These are phyloP conservation scores for Spencermartinsiella ligniputridi DNA, from an alignment of 1,139 yeast genomes.

Conservation along the genomic window DNA sequence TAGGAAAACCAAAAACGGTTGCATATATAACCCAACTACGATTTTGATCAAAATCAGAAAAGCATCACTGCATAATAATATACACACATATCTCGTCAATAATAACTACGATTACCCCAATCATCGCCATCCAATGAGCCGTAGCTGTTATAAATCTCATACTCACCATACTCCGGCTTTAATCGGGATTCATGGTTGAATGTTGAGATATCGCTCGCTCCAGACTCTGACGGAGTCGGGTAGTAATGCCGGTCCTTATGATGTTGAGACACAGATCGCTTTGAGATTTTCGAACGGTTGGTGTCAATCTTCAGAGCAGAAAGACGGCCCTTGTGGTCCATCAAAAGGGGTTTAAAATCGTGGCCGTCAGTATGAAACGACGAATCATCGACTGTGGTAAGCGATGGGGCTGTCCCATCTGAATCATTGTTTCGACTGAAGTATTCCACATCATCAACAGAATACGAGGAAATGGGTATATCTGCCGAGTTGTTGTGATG, in stretches of 20 bases:
- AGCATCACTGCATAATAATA: no score
- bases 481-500: neutral
- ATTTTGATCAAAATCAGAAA: no score
- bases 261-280: neutral
- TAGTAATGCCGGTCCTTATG: constrained; percentile 15
- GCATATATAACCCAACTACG: constrained; percentile 1
- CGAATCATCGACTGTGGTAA: neutral
- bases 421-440: no score
- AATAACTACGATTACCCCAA: neutral
- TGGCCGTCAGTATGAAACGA: neutral
- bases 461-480: neutral
- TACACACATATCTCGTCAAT: constrained; percentile 8
- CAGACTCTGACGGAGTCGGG: constrained; percentile 31
- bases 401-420: no score
- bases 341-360: neutral
- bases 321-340: neutral
- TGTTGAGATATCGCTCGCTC: constrained; percentile 19
- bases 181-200: neutral
- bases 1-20: constrained; percentile 2
- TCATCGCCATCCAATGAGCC: neutral
- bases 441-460: constrained; percentile 2
- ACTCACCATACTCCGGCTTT: neutral
- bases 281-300: neutral
- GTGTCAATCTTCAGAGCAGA: neutral
- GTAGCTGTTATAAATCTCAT: neutral